A percentile compares a stretch with the other conserved stretches of the same genome.
phyloP scores from a whole-genome alignment of 202 grass and related monocot genomes.

The Zizania palustris region DNA sequence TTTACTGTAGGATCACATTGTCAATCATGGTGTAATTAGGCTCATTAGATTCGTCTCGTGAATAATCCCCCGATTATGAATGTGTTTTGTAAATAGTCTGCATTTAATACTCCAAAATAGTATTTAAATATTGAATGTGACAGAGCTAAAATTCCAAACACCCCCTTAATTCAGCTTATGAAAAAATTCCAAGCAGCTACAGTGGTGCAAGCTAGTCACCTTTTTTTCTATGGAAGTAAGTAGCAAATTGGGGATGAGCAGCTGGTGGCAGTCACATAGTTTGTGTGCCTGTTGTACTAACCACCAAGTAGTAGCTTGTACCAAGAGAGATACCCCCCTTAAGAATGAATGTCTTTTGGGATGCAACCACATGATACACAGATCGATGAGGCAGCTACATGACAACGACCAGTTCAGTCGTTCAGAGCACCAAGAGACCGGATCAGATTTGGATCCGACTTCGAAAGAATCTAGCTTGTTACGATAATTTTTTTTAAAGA shows the following conservation, averaged over 20 bases:
- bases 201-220: not conserved
- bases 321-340: too few relatives aligned
- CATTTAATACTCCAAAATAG: too few relatives aligned
- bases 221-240: not conserved
- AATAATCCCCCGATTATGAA: too few relatives aligned
- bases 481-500: not conserved
- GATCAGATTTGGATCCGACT: conserved; percentile 44
- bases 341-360: conserved; percentile 48
- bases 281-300: conserved; percentile 9
- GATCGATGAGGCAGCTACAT: conserved; percentile 26
- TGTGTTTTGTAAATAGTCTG: too few relatives aligned
- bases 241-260: not conserved
- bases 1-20: too few relatives aligned
- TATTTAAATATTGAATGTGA: too few relatives aligned
- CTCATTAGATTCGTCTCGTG: too few relatives aligned
- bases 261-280: not conserved
- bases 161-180: too few relatives aligned
- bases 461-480: conserved; percentile 46
- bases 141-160: too few relatives aligned
- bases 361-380: conserved; percentile 35
- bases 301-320: conserved; percentile 8
- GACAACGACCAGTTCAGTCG: conserved; percentile 27
- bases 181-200: too few relatives aligned
- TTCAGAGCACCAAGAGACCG: conserved; percentile 1
- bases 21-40: too few relatives aligned